Percentiles rank a stretch among this genome's conserved stretches.
Conservation (phyloP, 345 rosid species). For the Boechera stricta region DNA sequence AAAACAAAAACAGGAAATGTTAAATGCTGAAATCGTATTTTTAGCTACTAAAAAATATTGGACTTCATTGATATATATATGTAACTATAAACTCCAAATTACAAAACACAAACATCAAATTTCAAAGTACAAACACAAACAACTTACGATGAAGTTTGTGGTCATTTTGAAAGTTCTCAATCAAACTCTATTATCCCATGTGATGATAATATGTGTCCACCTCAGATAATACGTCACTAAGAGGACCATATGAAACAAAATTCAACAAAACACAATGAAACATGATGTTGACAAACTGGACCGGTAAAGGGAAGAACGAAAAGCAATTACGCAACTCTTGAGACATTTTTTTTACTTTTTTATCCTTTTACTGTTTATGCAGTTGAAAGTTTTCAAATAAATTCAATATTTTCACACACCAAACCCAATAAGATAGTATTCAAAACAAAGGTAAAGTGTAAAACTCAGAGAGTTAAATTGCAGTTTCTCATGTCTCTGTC, state of each 20-base stretch:
- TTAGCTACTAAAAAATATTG: not conserved
- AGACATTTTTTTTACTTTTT: slow-evolving; percentile 15
- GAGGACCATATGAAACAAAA: not conserved
- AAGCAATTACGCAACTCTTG: slow-evolving; percentile 37
- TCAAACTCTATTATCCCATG: slow-evolving; percentile 1
- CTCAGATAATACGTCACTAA: slow-evolving; percentile 31
- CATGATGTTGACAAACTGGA: slow-evolving; percentile 36
- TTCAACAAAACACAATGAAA: slow-evolving; percentile 34
- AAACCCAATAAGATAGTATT: not conserved
- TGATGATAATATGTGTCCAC: slow-evolving; percentile 10
- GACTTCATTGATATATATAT: not conserved
- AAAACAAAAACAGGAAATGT: not conserved
- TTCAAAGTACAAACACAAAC: not conserved
- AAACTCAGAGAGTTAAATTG: not conserved
- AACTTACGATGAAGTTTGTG: not conserved
- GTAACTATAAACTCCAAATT: not conserved
- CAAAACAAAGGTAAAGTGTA: not conserved
- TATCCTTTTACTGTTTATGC: slow-evolving; percentile 16
- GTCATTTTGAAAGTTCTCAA: not conserved
- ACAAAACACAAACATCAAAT: not conserved
- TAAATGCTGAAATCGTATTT: not conserved
- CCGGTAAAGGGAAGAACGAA: slow-evolving; percentile 14
- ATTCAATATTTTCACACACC: not conserved
- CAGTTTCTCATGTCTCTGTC: not conserved
- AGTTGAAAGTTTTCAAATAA: slow-evolving; percentile 16